These are phyloP conservation scores for Linanthus parryae DNA, from an alignment of 148 eudicot genomes.

Conservation along the genomic window DNA sequence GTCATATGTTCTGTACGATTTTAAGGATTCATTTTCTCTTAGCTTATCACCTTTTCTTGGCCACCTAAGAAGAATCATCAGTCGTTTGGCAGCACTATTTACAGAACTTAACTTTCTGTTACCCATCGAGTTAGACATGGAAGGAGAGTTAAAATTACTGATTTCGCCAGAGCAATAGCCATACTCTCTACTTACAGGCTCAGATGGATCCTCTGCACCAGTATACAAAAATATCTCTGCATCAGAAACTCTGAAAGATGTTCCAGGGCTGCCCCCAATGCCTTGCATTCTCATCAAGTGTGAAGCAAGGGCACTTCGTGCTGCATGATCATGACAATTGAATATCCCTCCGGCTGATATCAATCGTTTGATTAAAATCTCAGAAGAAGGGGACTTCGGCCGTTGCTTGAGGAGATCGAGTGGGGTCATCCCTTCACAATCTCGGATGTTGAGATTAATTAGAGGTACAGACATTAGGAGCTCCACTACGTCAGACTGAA, in stretches of 20 bases:
- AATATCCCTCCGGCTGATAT: conserved; percentile 56
- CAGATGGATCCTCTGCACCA: conserved; percentile 27
- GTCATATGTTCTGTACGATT: conserved; percentile 7
- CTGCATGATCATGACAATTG: conserved; percentile 17
- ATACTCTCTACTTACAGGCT: conserved; percentile 32
- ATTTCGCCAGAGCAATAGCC: conserved; percentile 42
- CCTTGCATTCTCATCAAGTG: conserved; percentile 42
- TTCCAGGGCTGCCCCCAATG: conserved; percentile 71
- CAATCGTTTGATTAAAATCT: conserved; percentile 38
- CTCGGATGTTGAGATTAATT: conserved; percentile 42
- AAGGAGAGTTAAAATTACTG: conserved; percentile 21
- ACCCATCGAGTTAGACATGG: conserved; percentile 5
- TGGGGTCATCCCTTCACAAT: conserved; percentile 52
- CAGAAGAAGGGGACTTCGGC: conserved; percentile 41
- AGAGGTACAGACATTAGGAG: conserved; percentile 46
- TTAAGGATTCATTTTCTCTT: conserved; percentile 16
- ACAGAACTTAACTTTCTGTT: conserved; percentile 22
- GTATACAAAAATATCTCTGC: conserved; percentile 48
- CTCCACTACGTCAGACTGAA: conserved; percentile 46
- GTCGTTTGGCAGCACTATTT: conserved; percentile 29
- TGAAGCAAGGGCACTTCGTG: conserved; percentile 32
- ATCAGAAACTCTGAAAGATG: conserved; percentile 72
- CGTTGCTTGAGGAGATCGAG: conserved; percentile 61
- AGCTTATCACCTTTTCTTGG: conserved; percentile 27
- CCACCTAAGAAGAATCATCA: conserved; percentile 48